These are phyloP conservation scores for Inonotus obliquus DNA, from an alignment of 1,284 basidiomycete genomes.

Conservation along the genomic window DNA sequence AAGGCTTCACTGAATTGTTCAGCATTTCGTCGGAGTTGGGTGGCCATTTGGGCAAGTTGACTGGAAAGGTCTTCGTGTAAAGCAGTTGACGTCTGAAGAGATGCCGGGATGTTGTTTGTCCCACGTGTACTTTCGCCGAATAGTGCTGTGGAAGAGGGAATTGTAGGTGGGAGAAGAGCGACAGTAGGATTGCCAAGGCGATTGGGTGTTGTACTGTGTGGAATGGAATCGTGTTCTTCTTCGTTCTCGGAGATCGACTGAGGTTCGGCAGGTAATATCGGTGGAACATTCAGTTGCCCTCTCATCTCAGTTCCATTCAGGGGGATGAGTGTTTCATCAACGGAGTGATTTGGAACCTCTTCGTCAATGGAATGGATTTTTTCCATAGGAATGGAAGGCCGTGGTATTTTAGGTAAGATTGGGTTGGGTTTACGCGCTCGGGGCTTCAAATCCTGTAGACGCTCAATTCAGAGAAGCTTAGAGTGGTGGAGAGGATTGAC, in stretches of 20 bases:
- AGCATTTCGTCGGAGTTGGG: slow-evolving; percentile 71
- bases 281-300: slow-evolving; percentile 2
- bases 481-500: background rate
- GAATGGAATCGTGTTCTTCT: background rate
- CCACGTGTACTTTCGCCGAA: slow-evolving; percentile 25
- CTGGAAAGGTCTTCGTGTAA: slow-evolving; percentile 68
- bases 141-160: slow-evolving; percentile 26
- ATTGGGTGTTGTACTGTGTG: background rate
- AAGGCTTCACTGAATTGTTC: slow-evolving; percentile 63
- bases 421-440: slow-evolving; percentile 35
- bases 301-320: slow-evolving; percentile 12
- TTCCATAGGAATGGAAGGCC: slow-evolving; percentile 16
- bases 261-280: slow-evolving; percentile 14
- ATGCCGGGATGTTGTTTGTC: slow-evolving; percentile 37
- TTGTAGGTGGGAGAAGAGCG: slow-evolving; percentile 22
- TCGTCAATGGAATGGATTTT: background rate
- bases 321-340: slow-evolving; percentile 7
- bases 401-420: slow-evolving; percentile 28
- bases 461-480: slow-evolving; percentile 6
- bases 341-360: background rate
- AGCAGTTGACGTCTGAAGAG: slow-evolving; percentile 52
- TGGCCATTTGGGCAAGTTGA: slow-evolving; percentile 74
- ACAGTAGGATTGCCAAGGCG: slow-evolving; percentile 13
- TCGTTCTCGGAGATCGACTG: slow-evolving; percentile 3
- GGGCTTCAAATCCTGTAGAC: slow-evolving; percentile 33